Evolutionary conservation across 176 grass and related monocot species (phyloP), one percentile per base, ranked within the genome.

Genomic region (Carex scoparia): DNA sequence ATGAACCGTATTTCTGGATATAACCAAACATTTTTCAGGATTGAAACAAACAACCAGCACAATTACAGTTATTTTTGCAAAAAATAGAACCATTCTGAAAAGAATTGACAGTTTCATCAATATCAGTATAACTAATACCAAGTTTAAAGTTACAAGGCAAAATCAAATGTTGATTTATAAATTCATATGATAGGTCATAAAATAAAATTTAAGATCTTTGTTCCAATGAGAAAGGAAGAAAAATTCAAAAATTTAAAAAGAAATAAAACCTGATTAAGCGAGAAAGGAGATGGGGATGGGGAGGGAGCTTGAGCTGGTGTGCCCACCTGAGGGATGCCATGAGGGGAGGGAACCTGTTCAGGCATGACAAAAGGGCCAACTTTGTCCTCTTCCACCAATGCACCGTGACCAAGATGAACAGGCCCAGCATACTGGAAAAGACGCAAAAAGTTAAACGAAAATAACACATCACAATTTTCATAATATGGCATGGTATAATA

Each of bases 311-410:
- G 86, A 31, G 90, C 83, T 71, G 92, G 92, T 72, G 94, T 79
- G 84, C 89, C 89, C 82, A 66, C 40, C 42, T 92, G 91, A 80
- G 69, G 35, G 64, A 91, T 51, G 18, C 84, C 85, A 80, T 90
- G 91, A 55, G 73, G 80, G 62, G 89, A 86, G 31, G 91, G 78
- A 70, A 93, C 81, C 61, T 92, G 93, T 80, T 98, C 95, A 87
- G 95, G 91, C 79, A 98, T 91, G 53, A 91, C 82, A 83, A 94
- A 69, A 92, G 91, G 31, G 6, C 89, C 88, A 53, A 91, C 82
- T 85, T 98, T 98, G 73, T 98, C 93, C 79, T 98, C 95, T 81
- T 94, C 95, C 79, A 91, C 83, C 85, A 94, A 88, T 73, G 76
- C 87, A 89, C 85, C 91, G 81, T 91, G 81, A 89, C 87, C 79